Evolutionary conservation across 169 alveolate genomes (phyloP), one percentile per base, ranked within the genome.

Genomic region (Plasmodium adleri): DNA sequence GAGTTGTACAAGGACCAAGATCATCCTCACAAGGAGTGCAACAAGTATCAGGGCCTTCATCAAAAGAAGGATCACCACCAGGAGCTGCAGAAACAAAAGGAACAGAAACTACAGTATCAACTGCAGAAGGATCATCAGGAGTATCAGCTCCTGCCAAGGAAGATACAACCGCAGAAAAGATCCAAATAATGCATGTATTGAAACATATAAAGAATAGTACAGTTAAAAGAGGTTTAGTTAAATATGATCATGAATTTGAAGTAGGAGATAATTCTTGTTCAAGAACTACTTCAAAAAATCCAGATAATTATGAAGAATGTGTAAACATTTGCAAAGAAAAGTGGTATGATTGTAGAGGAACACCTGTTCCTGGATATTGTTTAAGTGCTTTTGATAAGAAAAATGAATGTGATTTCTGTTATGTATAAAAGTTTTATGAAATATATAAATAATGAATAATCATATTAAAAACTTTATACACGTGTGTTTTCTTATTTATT

Each of bases 311-410:
- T 12, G 73, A 74, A 5, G 88, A 74, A 22, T 74, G 88, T 64
- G 62, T 43, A 13, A 45, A 39, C 5, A 59, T 74, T 49, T 74
- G 88, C 59, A 74, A 74, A 54, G 60, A 43, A 32, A 60, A 74
- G 7, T 74, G 88, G 88, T 10, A 59, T 13, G 58, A 26, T 0
- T 74, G 88, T 32, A 74, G 20, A 49, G 15, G 52, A 12, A 59
- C 59, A 7, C 17, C 32, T 66, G 59, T 73, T 10, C 88, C 88
- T 17, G 88, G 88, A 26, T n/a, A n/a, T n/a, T n/a, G n/a, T n/a
- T n/a, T n/a, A n/a, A n/a, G n/a, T n/a, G n/a, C n/a, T n/a, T n/a
- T 39, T 39, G 15, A 32, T 17, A 22, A 20, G 2, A 52, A 52
- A 20, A 24, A 26, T 54, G 52, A 60, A 15, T 74, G 88, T 50